phyloP scores from a whole-genome alignment of 1,284 basidiomycete genomes.

The Meripilus lineatus region DNA sequence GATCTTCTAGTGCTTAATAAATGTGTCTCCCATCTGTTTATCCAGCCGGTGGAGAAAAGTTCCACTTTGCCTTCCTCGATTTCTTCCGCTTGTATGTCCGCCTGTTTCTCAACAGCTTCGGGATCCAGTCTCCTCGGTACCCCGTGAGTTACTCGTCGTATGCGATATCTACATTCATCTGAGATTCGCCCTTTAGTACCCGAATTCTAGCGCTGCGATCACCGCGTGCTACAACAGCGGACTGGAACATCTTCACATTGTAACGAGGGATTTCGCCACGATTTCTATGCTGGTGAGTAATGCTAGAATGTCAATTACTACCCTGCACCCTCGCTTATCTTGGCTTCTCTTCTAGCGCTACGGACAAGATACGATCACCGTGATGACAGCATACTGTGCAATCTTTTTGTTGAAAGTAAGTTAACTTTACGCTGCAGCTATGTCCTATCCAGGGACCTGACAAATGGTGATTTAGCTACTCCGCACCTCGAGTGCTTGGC shows the following conservation, averaged over 20 bases:
- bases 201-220: slow-evolving; percentile 22
- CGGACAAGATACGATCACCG: slow-evolving; percentile 73
- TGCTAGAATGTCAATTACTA: not conserved
- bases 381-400: slow-evolving; percentile 81
- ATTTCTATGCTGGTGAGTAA: slow-evolving; percentile 69
- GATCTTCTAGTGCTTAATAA: not conserved
- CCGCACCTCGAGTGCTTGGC: slow-evolving; percentile 47
- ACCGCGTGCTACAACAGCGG: slow-evolving; percentile 69
- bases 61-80: slow-evolving; percentile 67
- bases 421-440: slow-evolving; percentile 7
- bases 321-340: not conserved
- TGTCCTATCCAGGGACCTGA: not conserved
- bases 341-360: slow-evolving; percentile 50
- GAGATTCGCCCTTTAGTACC: not conserved
- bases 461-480: too few relatives aligned
- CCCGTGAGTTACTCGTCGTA: slow-evolving; percentile 44
- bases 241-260: slow-evolving; percentile 60
- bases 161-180: too few relatives aligned
- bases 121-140: slow-evolving; percentile 56
- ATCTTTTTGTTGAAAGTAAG: slow-evolving; percentile 69
- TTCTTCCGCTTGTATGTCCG: slow-evolving; percentile 74
- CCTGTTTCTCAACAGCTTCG: slow-evolving; percentile 78
- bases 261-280: slow-evolving; percentile 66
- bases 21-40: slow-evolving; percentile 12
- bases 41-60: slow-evolving; percentile 58